These are phyloP conservation scores for Boletus subcaerulescens DNA, from an alignment of 768 basidiomycete genomes.

Conservation along the genomic window DNA sequence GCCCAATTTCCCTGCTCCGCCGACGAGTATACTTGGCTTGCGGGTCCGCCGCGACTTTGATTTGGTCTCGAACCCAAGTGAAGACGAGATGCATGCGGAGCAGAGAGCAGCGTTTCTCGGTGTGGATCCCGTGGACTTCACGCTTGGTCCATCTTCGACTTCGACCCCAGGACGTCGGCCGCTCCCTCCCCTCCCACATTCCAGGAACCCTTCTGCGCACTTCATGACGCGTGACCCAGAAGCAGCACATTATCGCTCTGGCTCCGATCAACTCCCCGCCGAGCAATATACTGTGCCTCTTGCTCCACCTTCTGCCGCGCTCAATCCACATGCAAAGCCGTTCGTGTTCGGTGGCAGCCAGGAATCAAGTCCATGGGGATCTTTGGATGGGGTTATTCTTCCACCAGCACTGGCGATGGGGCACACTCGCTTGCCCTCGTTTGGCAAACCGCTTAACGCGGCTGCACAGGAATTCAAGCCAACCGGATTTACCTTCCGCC, in stretches of 20 bases:
- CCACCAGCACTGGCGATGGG: conserved; percentile 36
- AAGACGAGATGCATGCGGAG: conserved; percentile 51
- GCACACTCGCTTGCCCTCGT: conserved; percentile 42
- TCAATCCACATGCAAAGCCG: conserved; percentile 82
- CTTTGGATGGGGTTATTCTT: conserved; percentile 26
- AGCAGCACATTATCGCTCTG: conserved; percentile 57
- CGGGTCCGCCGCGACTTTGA: conserved; percentile 53
- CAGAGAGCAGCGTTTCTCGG: conserved; percentile 44
- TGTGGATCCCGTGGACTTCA: conserved; percentile 42
- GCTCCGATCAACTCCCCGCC: conserved; percentile 41
- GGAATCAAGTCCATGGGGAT: conserved; percentile 35
- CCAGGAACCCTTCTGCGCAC: conserved; percentile 59
- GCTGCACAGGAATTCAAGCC: conserved; percentile 83
- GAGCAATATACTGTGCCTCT: conserved; percentile 17
- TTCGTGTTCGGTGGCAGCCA: conserved; percentile 68
- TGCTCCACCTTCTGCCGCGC: conserved; percentile 27
- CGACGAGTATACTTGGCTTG: conserved; percentile 47
- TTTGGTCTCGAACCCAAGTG: conserved; percentile 83
- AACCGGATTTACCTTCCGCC: conserved; percentile 70
- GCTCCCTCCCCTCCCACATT: conserved; percentile 62
- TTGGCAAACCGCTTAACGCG: conserved; percentile 73
- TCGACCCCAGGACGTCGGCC: conserved; percentile 46
- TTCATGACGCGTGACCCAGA: conserved; percentile 61
- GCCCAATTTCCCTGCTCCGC: conserved; percentile 80
- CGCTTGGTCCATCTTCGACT: conserved; percentile 44